Percentiles rank a stretch among this genome's conserved stretches.
These are phyloP conservation scores for Lachancea lanzarotensis DNA, from an alignment of 805 yeast genomes.

Conservation along the genomic window DNA sequence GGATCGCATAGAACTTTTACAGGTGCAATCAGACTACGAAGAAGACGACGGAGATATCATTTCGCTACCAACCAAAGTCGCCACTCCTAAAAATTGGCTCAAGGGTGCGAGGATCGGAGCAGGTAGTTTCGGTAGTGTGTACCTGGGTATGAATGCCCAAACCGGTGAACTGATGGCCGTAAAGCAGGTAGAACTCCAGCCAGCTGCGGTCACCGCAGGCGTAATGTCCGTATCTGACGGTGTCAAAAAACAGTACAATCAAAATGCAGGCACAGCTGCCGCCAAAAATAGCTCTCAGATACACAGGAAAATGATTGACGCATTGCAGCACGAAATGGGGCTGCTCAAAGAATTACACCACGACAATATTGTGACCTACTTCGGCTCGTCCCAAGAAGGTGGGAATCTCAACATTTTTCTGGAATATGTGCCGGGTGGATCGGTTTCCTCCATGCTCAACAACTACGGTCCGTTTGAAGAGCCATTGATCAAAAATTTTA, in stretches of 20 bases:
- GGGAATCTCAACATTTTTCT: slow-evolving; percentile 69
- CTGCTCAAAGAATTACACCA: slow-evolving; percentile 75
- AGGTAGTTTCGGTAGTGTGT: slow-evolving; percentile 93
- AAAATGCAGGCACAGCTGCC: slow-evolving; percentile 17
- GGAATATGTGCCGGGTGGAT: slow-evolving; percentile 70
- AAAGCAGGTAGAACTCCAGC: slow-evolving; percentile 77
- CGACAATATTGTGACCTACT: slow-evolving; percentile 85
- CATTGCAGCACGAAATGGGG: slow-evolving; percentile 74
- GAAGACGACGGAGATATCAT: slow-evolving; percentile 34
- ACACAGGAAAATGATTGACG: slow-evolving; percentile 60
- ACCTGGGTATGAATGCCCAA: slow-evolving; percentile 80
- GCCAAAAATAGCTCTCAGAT: slow-evolving; percentile 24
- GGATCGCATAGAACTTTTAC: slow-evolving; percentile 15
- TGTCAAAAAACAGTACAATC: slow-evolving; percentile 16
- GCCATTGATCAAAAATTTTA: slow-evolving; percentile 62
- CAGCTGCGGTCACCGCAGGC: slow-evolving; percentile 33
- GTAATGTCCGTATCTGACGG: slow-evolving; percentile 14
- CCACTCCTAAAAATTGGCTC: slow-evolving; percentile 78
- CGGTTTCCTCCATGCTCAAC: slow-evolving; percentile 60
- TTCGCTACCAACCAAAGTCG: slow-evolving; percentile 27
- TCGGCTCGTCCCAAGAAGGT: slow-evolving; percentile 78
- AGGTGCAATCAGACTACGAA: slow-evolving; percentile 15
- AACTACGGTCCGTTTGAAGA: slow-evolving; percentile 80
- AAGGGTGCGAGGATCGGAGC: slow-evolving; percentile 91
- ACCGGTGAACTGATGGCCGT: slow-evolving; percentile 98